These are phyloP conservation scores for Arabidopsis hybrid DNA, from an alignment of 441 rosid species.

Conservation along the genomic window DNA sequence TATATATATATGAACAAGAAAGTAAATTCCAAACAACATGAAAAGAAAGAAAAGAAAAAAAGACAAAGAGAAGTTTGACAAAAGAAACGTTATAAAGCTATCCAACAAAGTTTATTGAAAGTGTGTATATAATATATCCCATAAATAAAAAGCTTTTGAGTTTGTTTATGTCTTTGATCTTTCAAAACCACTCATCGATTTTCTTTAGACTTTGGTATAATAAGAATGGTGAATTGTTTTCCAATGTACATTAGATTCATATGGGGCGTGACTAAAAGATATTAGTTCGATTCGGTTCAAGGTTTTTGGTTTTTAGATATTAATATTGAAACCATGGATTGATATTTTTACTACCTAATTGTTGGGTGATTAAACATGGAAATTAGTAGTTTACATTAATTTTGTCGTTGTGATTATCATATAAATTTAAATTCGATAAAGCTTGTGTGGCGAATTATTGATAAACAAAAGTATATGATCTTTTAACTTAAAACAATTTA, in stretches of 20 bases:
- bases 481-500: too few species aligned
- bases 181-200: not conserved
- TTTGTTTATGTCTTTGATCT: not conserved
- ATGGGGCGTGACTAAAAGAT: not conserved
- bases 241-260: slow-evolving; percentile 6
- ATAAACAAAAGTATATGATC: too few species aligned
- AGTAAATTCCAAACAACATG: slow-evolving; percentile 17
- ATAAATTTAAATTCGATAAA: too few species aligned
- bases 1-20: not conserved
- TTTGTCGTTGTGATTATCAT: too few species aligned
- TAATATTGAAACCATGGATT: not conserved
- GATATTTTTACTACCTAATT: too few species aligned
- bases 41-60: slow-evolving; percentile 26
- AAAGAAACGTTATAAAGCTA: slow-evolving; percentile 20
- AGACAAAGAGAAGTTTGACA: slow-evolving; percentile 7
- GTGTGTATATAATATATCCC: slow-evolving; percentile 7
- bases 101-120: slow-evolving; percentile 11
- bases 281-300: not conserved
- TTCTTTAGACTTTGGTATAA: not conserved
- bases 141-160: not conserved
- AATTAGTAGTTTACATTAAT: too few species aligned
- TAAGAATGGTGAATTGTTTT: not conserved
- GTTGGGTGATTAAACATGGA: too few species aligned
- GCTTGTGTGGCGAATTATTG: too few species aligned
- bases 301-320: not conserved